phyloP scores from a whole-genome alignment of 805 yeast species.

The Saccharomycopsis amapae region DNA sequence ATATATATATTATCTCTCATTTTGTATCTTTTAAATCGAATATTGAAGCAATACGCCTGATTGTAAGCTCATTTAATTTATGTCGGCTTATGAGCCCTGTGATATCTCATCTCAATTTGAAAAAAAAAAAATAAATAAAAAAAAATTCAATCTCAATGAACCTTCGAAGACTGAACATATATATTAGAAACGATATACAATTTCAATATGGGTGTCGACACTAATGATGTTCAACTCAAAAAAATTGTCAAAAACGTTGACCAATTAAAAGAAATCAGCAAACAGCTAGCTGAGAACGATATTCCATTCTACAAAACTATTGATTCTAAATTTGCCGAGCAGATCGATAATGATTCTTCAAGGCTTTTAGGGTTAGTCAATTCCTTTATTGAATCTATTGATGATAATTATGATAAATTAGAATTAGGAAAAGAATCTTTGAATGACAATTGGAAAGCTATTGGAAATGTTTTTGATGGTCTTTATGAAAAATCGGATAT shows the following conservation, averaged over 20 bases:
- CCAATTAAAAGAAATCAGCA: neutral
- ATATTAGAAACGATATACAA: neutral
- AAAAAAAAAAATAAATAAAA: constrained; percentile 7
- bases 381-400: constrained; percentile 34
- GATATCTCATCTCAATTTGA: neutral
- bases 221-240: neutral
- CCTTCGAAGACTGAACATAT: neutral
- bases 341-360: constrained; percentile 30
- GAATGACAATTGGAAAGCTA: constrained; percentile 49
- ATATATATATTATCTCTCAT: too few relatives aligned
- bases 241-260: constrained; percentile 1
- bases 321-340: constrained; percentile 26
- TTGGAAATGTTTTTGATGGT: constrained; percentile 53
- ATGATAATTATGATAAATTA: constrained; percentile 27
- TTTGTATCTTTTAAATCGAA: too few relatives aligned
- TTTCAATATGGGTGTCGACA: neutral
- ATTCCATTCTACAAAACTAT: constrained; percentile 53
- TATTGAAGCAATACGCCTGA: too few relatives aligned
- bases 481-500: constrained; percentile 73
- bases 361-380: constrained; percentile 42
- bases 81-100: too few relatives aligned
- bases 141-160: neutral
- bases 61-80: too few relatives aligned
- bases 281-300: constrained; percentile 63
- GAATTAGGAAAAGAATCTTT: constrained; percentile 37